A percentile compares a stretch with the other conserved stretches of the same genome.
These are phyloP conservation scores for Colletotrichum sojae DNA, from an alignment of 2,329 filamentous ascomycete genomes.

Conservation along the genomic window DNA sequence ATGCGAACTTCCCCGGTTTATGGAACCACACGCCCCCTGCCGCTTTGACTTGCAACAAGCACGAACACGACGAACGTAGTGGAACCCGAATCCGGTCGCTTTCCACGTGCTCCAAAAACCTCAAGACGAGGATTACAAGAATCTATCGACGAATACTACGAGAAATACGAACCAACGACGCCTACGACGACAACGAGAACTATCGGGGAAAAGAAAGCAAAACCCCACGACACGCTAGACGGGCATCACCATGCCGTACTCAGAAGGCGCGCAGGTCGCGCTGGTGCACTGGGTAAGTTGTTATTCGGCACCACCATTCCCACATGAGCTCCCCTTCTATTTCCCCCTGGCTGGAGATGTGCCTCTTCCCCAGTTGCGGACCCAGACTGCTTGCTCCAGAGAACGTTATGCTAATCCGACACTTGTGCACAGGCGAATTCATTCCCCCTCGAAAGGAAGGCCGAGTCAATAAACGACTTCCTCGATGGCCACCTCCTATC, in stretches of 20 bases:
- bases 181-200: slow-evolving; percentile 15
- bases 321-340: slow-evolving; percentile 2
- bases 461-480: slow-evolving; percentile 66
- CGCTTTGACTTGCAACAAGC: slow-evolving; percentile 37
- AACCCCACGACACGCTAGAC: slow-evolving; percentile 18
- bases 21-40: slow-evolving; percentile 36
- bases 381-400: slow-evolving; percentile 39
- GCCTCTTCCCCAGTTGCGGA: neutral
- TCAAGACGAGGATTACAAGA: neutral
- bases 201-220: no score
- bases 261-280: slow-evolving; percentile 63
- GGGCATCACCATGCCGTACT: slow-evolving; percentile 55
- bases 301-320: slow-evolving; percentile 33
- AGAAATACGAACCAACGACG: slow-evolving; percentile 11
- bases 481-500: slow-evolving; percentile 69
- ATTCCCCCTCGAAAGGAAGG: slow-evolving; percentile 61
- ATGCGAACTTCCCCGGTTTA: slow-evolving; percentile 29
- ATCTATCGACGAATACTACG: slow-evolving; percentile 5
- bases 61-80: slow-evolving; percentile 32
- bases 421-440: slow-evolving; percentile 48
- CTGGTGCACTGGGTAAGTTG: slow-evolving; percentile 68
- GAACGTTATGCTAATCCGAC: slow-evolving; percentile 24
- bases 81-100: slow-evolving; percentile 28
- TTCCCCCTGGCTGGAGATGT: slow-evolving; percentile 2
- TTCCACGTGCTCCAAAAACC: slow-evolving; percentile 34